Percentiles rank a stretch among this genome's conserved stretches.
Evolutionary conservation across 306 rosid species (phyloP).

Genomic region (Oxytropis ochrocephala): DNA sequence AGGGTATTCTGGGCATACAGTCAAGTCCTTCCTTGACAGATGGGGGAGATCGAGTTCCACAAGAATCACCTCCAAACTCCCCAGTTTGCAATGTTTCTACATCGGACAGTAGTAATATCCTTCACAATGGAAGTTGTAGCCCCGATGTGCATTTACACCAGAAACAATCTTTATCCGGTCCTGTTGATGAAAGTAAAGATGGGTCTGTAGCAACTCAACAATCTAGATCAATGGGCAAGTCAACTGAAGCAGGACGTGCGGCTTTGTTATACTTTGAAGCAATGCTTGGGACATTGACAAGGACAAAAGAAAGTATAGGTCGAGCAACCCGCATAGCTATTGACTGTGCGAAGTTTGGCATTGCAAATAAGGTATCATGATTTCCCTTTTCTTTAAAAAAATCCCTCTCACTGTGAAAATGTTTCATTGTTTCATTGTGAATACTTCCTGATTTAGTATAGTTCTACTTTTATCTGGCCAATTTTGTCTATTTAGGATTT

Average conservation of each 20-base stretch:
- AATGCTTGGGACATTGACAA: slow-evolving; percentile 69
- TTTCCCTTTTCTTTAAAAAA: not conserved
- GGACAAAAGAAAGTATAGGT: slow-evolving; percentile 97
- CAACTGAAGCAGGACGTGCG: slow-evolving; percentile 56
- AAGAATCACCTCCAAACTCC: slow-evolving; percentile 53
- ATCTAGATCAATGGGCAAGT: slow-evolving; percentile 51
- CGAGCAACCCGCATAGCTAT: slow-evolving; percentile 90
- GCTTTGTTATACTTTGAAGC: slow-evolving; percentile 75
- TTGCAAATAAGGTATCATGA: slow-evolving; percentile 64
- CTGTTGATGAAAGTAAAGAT: slow-evolving; percentile 40
- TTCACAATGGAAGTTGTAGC: slow-evolving; percentile 73
- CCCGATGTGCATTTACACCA: slow-evolving; percentile 61
- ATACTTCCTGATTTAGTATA: not conserved
- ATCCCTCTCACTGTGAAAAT: not conserved
- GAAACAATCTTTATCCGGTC: slow-evolving; percentile 38
- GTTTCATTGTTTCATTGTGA: not conserved
- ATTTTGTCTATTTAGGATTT: not conserved
- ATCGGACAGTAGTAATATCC: slow-evolving; percentile 60
- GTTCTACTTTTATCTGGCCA: not conserved
- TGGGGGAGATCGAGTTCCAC: slow-evolving; percentile 53
- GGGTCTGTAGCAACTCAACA: slow-evolving; percentile 43
- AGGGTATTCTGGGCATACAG: slow-evolving; percentile 33
- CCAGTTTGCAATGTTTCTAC: slow-evolving; percentile 58
- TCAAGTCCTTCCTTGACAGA: slow-evolving; percentile 62
- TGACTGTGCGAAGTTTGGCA: slow-evolving; percentile 89